Percentiles rank a stretch among this genome's conserved stretches.
These are phyloP conservation scores for Monosporascus sp. DNA, from an alignment of 2,329 filamentous ascomycete species.

Conservation along the genomic window DNA sequence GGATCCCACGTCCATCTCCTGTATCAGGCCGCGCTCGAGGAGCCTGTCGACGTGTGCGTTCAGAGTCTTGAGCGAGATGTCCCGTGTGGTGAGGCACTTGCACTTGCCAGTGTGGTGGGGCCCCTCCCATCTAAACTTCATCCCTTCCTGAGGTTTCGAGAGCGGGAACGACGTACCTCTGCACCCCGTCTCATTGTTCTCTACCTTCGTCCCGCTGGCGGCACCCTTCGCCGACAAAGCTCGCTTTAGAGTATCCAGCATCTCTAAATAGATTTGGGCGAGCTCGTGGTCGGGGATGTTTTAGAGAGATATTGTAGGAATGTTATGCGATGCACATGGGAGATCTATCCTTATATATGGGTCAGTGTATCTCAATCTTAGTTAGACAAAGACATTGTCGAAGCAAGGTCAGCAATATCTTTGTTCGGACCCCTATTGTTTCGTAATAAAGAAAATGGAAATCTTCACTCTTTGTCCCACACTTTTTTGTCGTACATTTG, in stretches of 20 bases:
- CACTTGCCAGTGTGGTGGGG: neutral
- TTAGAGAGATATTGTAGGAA: no score
- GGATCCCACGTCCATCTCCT: neutral
- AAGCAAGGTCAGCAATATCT: no score
- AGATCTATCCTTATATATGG: no score
- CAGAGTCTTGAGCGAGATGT: neutral
- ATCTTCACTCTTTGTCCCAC: no score
- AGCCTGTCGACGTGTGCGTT: neutral
- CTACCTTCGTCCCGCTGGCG: neutral
- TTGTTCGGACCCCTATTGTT: no score
- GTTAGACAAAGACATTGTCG: no score
- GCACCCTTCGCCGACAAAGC: neutral
- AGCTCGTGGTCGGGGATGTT: neutral
- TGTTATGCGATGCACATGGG: no score
- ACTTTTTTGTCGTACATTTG: no score
- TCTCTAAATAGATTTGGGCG: neutral
- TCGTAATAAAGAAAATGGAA: no score
- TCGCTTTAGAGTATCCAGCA: neutral
- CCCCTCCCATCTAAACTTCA: neutral
- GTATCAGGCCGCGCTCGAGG: neutral
- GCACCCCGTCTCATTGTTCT: neutral
- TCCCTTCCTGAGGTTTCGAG: no score
- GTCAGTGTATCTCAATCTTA: no score
- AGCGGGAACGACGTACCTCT: neutral
- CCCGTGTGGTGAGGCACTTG: neutral